Evolutionary conservation across 2,329 filamentous ascomycete genomes (phyloP).

Genomic region (Trichophaea hybrida): DNA sequence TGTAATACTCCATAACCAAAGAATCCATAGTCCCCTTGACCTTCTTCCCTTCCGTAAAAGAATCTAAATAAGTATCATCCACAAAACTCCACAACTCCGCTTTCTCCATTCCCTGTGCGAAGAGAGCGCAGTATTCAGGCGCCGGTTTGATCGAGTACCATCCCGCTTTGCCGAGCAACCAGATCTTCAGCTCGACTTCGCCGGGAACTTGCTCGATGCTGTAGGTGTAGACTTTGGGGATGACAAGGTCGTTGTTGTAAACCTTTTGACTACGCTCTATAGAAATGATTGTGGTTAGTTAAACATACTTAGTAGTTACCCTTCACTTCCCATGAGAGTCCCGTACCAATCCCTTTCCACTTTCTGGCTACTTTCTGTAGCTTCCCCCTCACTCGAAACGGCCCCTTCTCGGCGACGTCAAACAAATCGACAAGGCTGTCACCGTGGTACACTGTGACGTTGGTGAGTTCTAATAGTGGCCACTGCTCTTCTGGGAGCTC

Average conservation of each 20-base stretch:
- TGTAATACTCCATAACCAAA: too few species aligned
- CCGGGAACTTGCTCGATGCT: neutral
- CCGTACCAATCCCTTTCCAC: neutral
- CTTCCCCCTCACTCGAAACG: constrained; percentile 20
- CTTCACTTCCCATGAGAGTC: neutral
- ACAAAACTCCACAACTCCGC: constrained; percentile 25
- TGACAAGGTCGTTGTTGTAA: neutral
- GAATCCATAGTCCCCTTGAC: too few species aligned
- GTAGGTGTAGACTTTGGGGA: neutral
- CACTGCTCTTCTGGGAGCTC: constrained; percentile 2
- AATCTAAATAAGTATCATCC: neutral
- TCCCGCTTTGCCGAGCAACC: constrained; percentile 22
- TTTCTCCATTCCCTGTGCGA: constrained; percentile 22
- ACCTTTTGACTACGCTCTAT: neutral
- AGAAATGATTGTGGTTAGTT: neutral
- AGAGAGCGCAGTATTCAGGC: constrained; percentile 19
- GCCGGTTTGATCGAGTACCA: constrained; percentile 25
- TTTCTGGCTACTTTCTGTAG: constrained; percentile 2
- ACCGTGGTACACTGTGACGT: constrained; percentile 8
- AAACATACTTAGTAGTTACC: neutral
- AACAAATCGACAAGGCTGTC: constrained; percentile 21
- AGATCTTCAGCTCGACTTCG: constrained; percentile 21
- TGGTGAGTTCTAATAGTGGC: constrained; percentile 15
- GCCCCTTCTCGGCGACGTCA: constrained; percentile 24
- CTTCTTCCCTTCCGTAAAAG: too few species aligned